These are phyloP conservation scores for Myxozyma melibiosi DNA, from an alignment of 805 yeast genomes.

Conservation along the genomic window DNA sequence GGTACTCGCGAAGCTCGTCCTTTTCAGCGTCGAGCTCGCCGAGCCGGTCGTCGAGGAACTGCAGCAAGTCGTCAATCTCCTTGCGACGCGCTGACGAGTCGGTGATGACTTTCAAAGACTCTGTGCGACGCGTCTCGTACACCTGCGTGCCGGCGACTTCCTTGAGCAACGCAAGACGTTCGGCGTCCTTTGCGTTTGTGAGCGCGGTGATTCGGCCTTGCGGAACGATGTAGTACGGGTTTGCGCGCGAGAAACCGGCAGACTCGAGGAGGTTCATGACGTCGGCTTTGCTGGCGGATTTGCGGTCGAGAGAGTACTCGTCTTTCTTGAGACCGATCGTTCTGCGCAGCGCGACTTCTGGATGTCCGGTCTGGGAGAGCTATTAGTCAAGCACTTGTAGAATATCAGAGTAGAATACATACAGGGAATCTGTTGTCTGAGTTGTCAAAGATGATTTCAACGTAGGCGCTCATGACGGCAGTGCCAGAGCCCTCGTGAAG, in stretches of 20 bases:
- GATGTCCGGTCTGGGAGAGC: slow-evolving; percentile 50
- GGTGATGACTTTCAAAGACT: slow-evolving; percentile 77
- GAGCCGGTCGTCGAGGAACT: slow-evolving; percentile 65
- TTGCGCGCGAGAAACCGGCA: slow-evolving; percentile 87
- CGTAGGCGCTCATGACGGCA: slow-evolving; percentile 88
- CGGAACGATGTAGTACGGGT: slow-evolving; percentile 95
- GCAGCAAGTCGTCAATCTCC: slow-evolving; percentile 72
- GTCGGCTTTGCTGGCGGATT: slow-evolving; percentile 69
- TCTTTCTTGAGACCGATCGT: slow-evolving; percentile 93
- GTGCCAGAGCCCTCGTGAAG: slow-evolving; percentile 81
- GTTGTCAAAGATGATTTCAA: slow-evolving; percentile 86
- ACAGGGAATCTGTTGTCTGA: slow-evolving; percentile 69
- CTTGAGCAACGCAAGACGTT: slow-evolving; percentile 74
- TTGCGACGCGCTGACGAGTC: slow-evolving; percentile 68
- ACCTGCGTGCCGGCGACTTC: slow-evolving; percentile 95
- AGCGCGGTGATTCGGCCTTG: slow-evolving; percentile 86
- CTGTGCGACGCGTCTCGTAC: slow-evolving; percentile 78
- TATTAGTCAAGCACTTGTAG: background rate
- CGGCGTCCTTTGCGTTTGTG: slow-evolving; percentile 86
- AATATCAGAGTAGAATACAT: background rate
- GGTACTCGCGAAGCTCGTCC: slow-evolving; percentile 70
- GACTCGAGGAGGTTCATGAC: slow-evolving; percentile 80
- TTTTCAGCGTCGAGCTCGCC: slow-evolving; percentile 80
- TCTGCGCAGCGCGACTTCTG: slow-evolving; percentile 75
- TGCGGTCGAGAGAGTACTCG: slow-evolving; percentile 82